Conservation (phyloP, 2,329 filamentous ascomycete genomes). For the Alternaria burnsii region DNA sequence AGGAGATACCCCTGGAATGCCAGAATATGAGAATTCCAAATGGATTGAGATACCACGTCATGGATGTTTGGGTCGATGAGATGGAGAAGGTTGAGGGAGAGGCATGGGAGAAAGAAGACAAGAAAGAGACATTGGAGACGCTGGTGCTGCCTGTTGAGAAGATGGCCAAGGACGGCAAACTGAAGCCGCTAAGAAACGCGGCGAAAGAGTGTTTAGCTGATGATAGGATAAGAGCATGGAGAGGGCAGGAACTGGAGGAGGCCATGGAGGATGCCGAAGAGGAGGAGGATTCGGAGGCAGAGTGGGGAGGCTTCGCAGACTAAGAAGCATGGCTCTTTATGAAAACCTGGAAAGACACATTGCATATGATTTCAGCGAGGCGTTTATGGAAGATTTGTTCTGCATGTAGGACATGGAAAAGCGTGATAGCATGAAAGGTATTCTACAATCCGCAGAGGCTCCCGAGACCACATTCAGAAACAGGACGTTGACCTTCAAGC, state of each 20-base stretch:
- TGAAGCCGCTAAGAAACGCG: constrained; percentile 75
- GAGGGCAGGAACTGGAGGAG: constrained; percentile 50
- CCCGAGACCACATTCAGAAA: background rate
- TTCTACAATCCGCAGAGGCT: background rate
- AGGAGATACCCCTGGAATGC: constrained; percentile 56
- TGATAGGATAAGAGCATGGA: constrained; percentile 74
- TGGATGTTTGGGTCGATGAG: constrained; percentile 94
- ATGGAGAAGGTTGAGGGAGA: constrained; percentile 72
- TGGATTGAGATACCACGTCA: constrained; percentile 83
- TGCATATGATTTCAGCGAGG: constrained; percentile 25
- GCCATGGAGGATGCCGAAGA: constrained; percentile 51
- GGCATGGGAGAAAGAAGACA: constrained; percentile 47
- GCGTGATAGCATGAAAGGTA: background rate
- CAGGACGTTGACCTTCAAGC: background rate
- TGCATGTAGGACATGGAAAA: constrained; percentile 9
- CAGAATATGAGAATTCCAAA: constrained; percentile 72
- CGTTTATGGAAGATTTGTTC: constrained; percentile 14
- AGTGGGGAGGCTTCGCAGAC: constrained; percentile 76
- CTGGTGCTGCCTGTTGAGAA: constrained; percentile 65
- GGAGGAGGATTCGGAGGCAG: constrained; percentile 60
- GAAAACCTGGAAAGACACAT: constrained; percentile 11
- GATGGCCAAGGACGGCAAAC: constrained; percentile 65
- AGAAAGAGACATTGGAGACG: constrained; percentile 52
- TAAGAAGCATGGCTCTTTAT: constrained; percentile 51
- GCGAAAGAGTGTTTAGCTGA: constrained; percentile 77